Evolutionary conservation across 768 basidiomycete genomes (phyloP), one percentile per base, ranked within the genome.

Genomic region (Coprinopsis marcescibilis): DNA sequence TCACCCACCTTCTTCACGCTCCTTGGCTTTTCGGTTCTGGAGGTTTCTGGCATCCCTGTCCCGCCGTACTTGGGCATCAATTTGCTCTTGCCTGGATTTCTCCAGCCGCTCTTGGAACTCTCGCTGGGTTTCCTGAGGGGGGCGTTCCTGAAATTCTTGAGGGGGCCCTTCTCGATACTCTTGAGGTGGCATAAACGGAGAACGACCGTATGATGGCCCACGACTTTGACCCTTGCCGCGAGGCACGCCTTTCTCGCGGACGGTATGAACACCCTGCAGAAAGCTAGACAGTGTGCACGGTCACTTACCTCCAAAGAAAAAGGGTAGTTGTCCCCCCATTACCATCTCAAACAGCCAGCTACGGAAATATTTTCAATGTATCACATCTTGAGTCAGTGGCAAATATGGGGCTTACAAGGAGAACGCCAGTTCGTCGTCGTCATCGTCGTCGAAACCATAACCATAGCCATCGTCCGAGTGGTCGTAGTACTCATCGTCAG

Each of bases 51-150:
- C 69, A 56, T 83, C 76, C 48, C 63, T 61, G 43, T 68, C 67
- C 13, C 78, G 69, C 42, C 83, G 76, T 47, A 68, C 70, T 49
- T 76, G 70, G 1, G 78, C 81, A 19, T 61, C 73, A 47, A 72
- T 60, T 56, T 78, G 80, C 34, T 80, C 77, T 60, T 82, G 76
- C 32, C 73, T 67, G 25, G 53, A 59, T 37, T 66, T 66, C 37
- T 70, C 73, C 13, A 82, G 48, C 35, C 80, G 78, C 33, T 71
- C 72, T 41, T 71, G 60, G 40, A 76, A 77, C 58, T 81, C 66
- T 44, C 77, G 74, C n/a, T 58, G 65, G 10, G 71, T 72, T 56
- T 84, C 81, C 11, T 66, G 48, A 6, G 35, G 36, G n/a, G 15
- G 14, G 6, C 23, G 4, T 40, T 35, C 38, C 20, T 20, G 5